phyloP scores from a whole-genome alignment of 257 asterid species.

The Petrea volubilis region DNA sequence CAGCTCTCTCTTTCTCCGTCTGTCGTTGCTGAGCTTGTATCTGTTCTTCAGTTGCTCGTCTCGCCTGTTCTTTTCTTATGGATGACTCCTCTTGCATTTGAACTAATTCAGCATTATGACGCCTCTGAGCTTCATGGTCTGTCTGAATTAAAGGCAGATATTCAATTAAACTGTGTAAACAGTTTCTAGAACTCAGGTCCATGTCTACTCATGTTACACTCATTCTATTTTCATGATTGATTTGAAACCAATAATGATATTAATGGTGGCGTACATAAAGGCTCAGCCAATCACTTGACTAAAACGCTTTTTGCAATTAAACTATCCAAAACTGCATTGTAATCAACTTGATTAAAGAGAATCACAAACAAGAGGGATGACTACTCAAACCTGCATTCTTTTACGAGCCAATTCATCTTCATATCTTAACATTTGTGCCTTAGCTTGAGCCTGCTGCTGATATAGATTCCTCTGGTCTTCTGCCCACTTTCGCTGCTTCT shows the following conservation, averaged over 20 bases:
- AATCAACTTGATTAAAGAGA: background rate
- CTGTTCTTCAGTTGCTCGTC: constrained; percentile 93
- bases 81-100: constrained; percentile 96
- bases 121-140: constrained; percentile 87
- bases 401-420: constrained; percentile 94
- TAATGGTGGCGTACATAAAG: background rate
- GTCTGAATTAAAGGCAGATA: constrained; percentile 49
- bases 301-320: background rate
- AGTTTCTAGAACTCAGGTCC: constrained; percentile 11
- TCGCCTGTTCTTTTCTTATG: constrained; percentile 81
- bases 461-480: constrained; percentile 89
- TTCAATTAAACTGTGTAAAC: constrained; percentile 15
- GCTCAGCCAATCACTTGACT: background rate
- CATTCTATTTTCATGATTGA: background rate
- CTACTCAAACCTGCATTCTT: constrained; percentile 73
- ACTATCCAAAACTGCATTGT: background rate
- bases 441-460: constrained; percentile 85
- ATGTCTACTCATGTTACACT: background rate
- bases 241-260: constrained; percentile 1
- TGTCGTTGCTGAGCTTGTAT: constrained; percentile 91
- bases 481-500: constrained; percentile 78
- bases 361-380: constrained; percentile 3
- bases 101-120: constrained; percentile 78
- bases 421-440: constrained; percentile 89
- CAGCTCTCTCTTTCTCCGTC: constrained; percentile 96